Evolutionary conservation across 768 basidiomycete species (phyloP).

Genomic region (Coprinopsis strossmayeri): DNA sequence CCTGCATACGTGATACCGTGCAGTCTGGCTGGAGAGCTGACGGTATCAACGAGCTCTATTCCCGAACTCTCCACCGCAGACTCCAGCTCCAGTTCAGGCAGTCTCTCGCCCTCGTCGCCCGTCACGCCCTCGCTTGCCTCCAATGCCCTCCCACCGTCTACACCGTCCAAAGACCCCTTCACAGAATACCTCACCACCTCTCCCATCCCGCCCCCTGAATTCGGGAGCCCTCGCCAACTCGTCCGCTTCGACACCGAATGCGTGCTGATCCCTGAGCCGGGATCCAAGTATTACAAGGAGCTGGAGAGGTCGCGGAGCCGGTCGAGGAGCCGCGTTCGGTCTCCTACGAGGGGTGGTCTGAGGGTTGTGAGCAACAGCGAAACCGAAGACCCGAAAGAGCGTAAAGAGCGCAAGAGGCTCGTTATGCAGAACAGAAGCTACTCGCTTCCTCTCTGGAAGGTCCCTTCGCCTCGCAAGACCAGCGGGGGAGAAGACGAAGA

Average conservation of each 20-base stretch:
- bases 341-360: background rate
- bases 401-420: background rate
- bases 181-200: background rate
- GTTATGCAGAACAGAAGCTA: slow-evolving; percentile 2
- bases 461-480: background rate
- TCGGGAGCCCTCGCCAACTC: slow-evolving; percentile 1
- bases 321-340: background rate
- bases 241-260: slow-evolving; percentile 1
- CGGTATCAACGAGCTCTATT: too few relatives aligned
- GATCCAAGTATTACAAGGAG: slow-evolving; percentile 1
- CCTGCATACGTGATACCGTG: background rate
- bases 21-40: too few relatives aligned
- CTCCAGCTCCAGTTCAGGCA: too few relatives aligned
- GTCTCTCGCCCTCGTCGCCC: background rate
- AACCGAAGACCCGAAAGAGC: background rate
- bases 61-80: too few relatives aligned
- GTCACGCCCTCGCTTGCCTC: background rate
- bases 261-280: background rate
- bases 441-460: slow-evolving; percentile 1
- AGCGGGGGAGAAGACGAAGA: background rate
- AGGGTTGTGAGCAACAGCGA: background rate
- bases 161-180: background rate
- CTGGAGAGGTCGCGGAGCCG: background rate
- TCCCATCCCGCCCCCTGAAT: background rate
- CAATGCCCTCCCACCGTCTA: background rate